Evolutionary conservation across 2,329 filamentous ascomycete species (phyloP), one percentile per base, ranked within the genome.

Genomic region (Paracoccidioides brasiliensis): DNA sequence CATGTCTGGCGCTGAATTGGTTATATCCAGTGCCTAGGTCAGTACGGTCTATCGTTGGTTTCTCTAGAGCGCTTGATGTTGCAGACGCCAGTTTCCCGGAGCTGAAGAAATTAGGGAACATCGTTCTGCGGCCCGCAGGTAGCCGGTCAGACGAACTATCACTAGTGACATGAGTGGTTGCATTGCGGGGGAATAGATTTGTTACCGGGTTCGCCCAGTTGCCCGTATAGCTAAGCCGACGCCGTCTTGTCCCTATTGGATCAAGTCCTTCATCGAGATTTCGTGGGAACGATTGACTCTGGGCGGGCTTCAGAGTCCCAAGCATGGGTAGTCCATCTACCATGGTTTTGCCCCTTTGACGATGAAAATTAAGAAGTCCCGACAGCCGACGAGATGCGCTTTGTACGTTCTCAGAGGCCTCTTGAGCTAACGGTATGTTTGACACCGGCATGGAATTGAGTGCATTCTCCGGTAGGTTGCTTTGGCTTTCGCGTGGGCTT

Each of bases 211-310:
- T 76, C 52, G 69, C 76, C 77, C 72, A 80, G 65, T 78, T 78
- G 7, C 76, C 76, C 5, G 80, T 80, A 62, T 82, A 77, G 60
- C 80, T 83, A 28, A 75, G 68, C 58, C 81, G 77, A 30, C 81
- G 75, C 55, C 76, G 74, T 55, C 75, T 73, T 30, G 71, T 69
- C 8, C 74, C 75, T 45, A 74, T 73, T 3, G 76, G 70, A 60
- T 81, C 78, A 43, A 76, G 66, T 7, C 76, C 76, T 44, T 82
- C 77, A 50, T 75, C 73, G 37, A 73, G 51, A 58, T 77, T 75
- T 40, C 80, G 74, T 12, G 82, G 82, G 64, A 84, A 78, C n/a
- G 81, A 84, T 59, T 83, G 81, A 58, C 80, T 83, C 59, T 84
- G 80, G 0, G 76, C 74, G 50, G 78, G 70, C 60, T 81, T 82